These are phyloP conservation scores for Arthrobotrys entomopaga DNA, from an alignment of 2,329 filamentous ascomycete species.

Conservation along the genomic window DNA sequence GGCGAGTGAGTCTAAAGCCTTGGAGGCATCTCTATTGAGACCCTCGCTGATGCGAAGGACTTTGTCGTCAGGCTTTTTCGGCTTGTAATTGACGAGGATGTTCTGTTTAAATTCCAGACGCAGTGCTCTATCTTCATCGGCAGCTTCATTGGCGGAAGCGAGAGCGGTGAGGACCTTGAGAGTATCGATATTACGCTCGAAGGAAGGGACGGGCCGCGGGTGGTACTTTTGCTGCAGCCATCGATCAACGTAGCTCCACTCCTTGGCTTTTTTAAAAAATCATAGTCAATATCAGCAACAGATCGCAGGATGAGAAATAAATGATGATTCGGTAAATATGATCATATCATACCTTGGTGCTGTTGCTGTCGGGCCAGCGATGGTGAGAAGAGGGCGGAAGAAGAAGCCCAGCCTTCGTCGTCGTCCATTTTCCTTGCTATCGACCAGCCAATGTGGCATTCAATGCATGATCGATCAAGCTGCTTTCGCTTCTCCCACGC, in stretches of 20 bases:
- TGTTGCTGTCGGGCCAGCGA: constrained; percentile 66
- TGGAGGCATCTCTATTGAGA: constrained; percentile 43
- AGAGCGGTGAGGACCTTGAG: constrained; percentile 78
- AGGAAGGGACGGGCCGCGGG: constrained; percentile 72
- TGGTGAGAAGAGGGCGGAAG: constrained; percentile 73
- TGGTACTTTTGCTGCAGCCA: constrained; percentile 81
- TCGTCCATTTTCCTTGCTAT: constrained; percentile 8
- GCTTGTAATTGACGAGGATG: constrained; percentile 68
- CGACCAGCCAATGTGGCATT: neutral
- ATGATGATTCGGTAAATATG: neutral
- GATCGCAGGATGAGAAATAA: neutral
- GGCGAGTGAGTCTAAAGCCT: constrained; percentile 42
- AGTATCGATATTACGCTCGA: constrained; percentile 88
- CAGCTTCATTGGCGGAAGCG: constrained; percentile 78
- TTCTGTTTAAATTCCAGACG: constrained; percentile 70
- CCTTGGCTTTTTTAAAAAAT: constrained; percentile 74
- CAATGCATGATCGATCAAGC: too few relatives aligned
- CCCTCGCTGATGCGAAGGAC: constrained; percentile 39
- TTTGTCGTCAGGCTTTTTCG: constrained; percentile 38
- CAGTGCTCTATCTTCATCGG: constrained; percentile 74
- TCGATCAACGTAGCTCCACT: constrained; percentile 87
- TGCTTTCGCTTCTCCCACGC: too few relatives aligned
- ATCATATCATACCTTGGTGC: constrained; percentile 40
- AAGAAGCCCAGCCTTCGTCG: constrained; percentile 58
- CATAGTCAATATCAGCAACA: neutral